Evolutionary conservation across 352 stramenopile genomes (phyloP).

Genomic region (Nothophytophthora sp.): DNA sequence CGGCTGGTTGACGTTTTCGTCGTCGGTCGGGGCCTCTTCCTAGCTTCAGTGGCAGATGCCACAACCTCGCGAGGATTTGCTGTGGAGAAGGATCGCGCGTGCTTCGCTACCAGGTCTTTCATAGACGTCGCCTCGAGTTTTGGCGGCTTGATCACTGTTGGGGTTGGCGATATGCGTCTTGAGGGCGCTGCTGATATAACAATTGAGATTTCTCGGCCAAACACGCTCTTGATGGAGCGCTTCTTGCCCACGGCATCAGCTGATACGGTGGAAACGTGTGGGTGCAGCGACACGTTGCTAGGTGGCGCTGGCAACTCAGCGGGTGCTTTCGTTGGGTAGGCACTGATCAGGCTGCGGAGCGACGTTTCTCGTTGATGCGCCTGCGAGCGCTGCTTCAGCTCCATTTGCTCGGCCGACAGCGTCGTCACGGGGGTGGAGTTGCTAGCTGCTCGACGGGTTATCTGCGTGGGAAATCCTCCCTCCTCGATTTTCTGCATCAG

Average conservation of each 20-base stretch:
- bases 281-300: background rate
- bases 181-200: background rate
- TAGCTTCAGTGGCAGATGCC: slow-evolving; percentile 8
- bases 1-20: slow-evolving; percentile 12
- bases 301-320: background rate
- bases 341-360: slow-evolving; percentile 20
- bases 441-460: slow-evolving; percentile 5
- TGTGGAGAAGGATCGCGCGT: slow-evolving; percentile 14
- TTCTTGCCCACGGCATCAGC: background rate
- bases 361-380: slow-evolving; percentile 21
- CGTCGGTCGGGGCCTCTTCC: slow-evolving; percentile 21
- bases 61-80: slow-evolving; percentile 3
- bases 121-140: slow-evolving; percentile 32
- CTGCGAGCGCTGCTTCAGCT: slow-evolving; percentile 24
- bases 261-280: background rate
- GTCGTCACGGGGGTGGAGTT: slow-evolving; percentile 5
- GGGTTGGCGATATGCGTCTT: slow-evolving; percentile 6
- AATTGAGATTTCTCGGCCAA: slow-evolving; percentile 8
- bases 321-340: slow-evolving; percentile 12
- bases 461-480: background rate
- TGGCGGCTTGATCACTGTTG: slow-evolving; percentile 10
- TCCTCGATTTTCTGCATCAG: background rate
- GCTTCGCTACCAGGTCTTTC: slow-evolving; percentile 36
- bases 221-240: slow-evolving; percentile 17
- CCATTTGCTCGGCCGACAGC: slow-evolving; percentile 12